A percentile compares a stretch with the other conserved stretches of the same genome.
Evolutionary conservation across 768 basidiomycete species (phyloP).

Genomic region (Daedalea quercina): DNA sequence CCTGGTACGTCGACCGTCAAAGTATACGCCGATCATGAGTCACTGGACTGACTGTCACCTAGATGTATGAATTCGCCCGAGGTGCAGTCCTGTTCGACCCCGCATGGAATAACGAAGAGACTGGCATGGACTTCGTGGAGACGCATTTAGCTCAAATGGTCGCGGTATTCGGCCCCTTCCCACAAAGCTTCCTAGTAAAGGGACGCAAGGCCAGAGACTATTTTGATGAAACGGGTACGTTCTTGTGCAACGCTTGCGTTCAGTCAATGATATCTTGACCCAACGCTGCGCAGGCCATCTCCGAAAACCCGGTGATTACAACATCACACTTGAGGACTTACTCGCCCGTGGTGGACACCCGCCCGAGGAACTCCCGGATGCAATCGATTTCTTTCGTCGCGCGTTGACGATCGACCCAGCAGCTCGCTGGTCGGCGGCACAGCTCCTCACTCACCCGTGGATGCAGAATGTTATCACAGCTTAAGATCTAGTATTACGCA

Average conservation of each 20-base stretch:
- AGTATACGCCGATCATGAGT: no score
- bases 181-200: not conserved
- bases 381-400: not conserved
- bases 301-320: not conserved
- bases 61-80: conserved; percentile 3
- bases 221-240: not conserved
- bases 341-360: not conserved
- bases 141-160: conserved; percentile 1
- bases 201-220: not conserved
- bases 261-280: no score
- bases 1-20: not conserved
- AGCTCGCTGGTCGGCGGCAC: not conserved
- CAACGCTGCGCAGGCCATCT: no score
- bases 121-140: not conserved
- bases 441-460: conserved; percentile 1
- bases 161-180: not conserved
- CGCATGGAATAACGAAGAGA: not conserved
- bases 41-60: no score
- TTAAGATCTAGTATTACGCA: no score
- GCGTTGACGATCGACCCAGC: not conserved
- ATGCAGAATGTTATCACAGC: not conserved
- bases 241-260: no score
- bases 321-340: not conserved
- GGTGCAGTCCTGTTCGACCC: conserved; percentile 1
- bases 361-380: not conserved